Conservation (phyloP, 2,329 filamentous ascomycete genomes). For the Xylaria digitata region DNA sequence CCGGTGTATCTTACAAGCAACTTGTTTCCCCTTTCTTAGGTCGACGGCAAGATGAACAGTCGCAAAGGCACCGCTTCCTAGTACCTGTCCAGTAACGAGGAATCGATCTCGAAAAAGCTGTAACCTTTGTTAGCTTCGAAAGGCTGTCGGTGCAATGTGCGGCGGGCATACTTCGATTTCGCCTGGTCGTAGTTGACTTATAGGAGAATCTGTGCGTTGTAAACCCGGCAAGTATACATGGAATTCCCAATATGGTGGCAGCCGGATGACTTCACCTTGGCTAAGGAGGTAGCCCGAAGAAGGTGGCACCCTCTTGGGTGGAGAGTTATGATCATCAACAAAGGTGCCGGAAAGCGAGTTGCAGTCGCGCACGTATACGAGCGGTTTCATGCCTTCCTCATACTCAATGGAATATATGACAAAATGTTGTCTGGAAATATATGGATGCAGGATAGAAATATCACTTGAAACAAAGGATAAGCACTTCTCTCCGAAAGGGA, state of each 20-base stretch:
- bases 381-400: constrained; percentile 53
- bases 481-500: background rate
- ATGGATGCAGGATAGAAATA: constrained; percentile 54
- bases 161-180: constrained; percentile 51
- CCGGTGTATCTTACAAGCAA: constrained; percentile 76
- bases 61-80: constrained; percentile 66
- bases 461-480: constrained; percentile 47
- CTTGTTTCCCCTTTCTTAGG: constrained; percentile 63
- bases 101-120: constrained; percentile 62
- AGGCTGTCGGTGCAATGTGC: background rate
- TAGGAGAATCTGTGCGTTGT: constrained; percentile 17
- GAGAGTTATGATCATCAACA: constrained; percentile 61
- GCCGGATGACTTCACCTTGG: constrained; percentile 61
- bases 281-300: constrained; percentile 61
- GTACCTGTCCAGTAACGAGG: constrained; percentile 58
- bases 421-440: constrained; percentile 65
- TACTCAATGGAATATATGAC: constrained; percentile 67
- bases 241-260: constrained; percentile 54
- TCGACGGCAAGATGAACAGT: constrained; percentile 67
- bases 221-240: constrained; percentile 48
- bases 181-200: constrained; percentile 48
- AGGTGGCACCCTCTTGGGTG: constrained; percentile 49
- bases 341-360: constrained; percentile 66
- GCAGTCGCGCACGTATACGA: constrained; percentile 68
- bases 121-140: constrained; percentile 35